Percentiles rank a stretch among this genome's conserved stretches.
phyloP scores from a whole-genome alignment of 164 flowering plant genomes.

The Tinospora cordifolia region DNA sequence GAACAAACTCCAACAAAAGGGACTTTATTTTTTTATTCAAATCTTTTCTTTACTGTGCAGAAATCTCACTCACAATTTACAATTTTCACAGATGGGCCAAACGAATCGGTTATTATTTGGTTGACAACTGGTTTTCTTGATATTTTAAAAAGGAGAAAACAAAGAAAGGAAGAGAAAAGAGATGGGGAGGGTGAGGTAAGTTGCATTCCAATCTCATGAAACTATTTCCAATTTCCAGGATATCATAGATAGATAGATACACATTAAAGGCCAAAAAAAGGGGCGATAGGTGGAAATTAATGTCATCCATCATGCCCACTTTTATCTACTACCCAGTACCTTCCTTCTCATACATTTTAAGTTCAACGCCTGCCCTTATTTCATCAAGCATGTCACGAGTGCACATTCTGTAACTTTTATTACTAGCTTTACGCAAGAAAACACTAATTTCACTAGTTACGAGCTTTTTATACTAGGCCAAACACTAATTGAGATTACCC shows the following conservation, averaged over 20 bases:
- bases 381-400: neutral
- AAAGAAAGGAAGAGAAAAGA: no score
- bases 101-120: slow-evolving; percentile 3
- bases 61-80: slow-evolving; percentile 8
- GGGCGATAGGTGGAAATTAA: neutral
- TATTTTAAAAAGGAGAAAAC: neutral
- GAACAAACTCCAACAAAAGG: slow-evolving; percentile 12
- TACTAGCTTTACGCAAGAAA: neutral
- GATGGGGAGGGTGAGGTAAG: neutral
- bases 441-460: neutral
- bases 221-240: neutral
- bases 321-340: neutral
- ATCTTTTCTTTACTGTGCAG: neutral
- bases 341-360: neutral
- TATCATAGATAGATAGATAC: no score
- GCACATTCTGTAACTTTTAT: neutral
- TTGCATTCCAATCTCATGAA: neutral
- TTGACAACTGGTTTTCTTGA: neutral
- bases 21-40: neutral
- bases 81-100: neutral
- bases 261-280: no score
- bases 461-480: neutral
- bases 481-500: no score
- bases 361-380: neutral
- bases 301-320: neutral